phyloP scores from a whole-genome alignment of 768 basidiomycete species.

The Kwoniella dendrophila region DNA sequence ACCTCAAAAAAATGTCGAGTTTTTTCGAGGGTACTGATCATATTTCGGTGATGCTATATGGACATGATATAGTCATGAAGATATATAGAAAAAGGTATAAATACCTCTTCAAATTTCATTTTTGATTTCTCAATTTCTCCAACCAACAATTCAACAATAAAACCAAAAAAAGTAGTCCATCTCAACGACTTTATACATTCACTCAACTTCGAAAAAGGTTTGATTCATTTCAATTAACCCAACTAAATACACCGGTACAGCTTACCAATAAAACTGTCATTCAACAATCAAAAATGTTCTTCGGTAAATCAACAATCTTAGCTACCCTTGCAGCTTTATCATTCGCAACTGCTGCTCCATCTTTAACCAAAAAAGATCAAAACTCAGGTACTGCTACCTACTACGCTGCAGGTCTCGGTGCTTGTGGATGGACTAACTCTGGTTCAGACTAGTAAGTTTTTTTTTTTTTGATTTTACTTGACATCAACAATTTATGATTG shows the following conservation, averaged over 20 bases:
- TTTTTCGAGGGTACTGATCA: slow-evolving; percentile 3
- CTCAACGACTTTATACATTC: neutral
- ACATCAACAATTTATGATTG: neutral
- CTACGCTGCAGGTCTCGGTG: slow-evolving; percentile 24
- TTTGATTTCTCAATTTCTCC: neutral
- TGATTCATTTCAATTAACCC: neutral
- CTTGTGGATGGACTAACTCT: slow-evolving; percentile 33
- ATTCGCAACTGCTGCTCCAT: slow-evolving; percentile 17
- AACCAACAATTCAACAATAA: slow-evolving; percentile 1
- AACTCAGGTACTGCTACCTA: slow-evolving; percentile 33
- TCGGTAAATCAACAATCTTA: slow-evolving; percentile 18
- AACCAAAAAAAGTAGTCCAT: slow-evolving; percentile 9
- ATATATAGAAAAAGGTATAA: slow-evolving; percentile 15
- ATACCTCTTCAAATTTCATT: slow-evolving; percentile 3
- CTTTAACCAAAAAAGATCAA: slow-evolving; percentile 29
- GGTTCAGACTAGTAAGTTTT: slow-evolving; percentile 31
- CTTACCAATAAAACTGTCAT: neutral
- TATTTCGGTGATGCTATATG: too few relatives aligned
- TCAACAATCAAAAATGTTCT: slow-evolving; percentile 45
- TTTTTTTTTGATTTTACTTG: neutral
- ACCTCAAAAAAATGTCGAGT: slow-evolving; percentile 3
- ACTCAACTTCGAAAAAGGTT: too few relatives aligned
- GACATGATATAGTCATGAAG: neutral
- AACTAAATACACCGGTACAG: neutral
- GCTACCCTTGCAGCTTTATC: slow-evolving; percentile 19